A percentile compares a stretch with the other conserved stretches of the same genome.
phyloP scores from a whole-genome alignment of 176 grass and related monocot genomes.

The Hordeum marinum region DNA sequence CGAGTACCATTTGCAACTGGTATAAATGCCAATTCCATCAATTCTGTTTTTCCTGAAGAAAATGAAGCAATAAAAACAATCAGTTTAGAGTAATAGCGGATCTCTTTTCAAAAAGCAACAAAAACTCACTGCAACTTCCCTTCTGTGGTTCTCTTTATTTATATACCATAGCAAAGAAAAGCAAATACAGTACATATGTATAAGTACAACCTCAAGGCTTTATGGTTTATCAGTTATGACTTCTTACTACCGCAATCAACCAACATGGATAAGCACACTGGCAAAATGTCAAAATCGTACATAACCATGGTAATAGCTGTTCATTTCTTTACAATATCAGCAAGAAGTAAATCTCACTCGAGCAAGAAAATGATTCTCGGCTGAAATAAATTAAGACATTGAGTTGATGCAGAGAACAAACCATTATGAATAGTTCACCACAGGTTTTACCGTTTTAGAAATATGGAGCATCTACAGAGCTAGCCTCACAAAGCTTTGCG shows the following conservation, averaged over 20 bases:
- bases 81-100: background rate
- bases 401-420: background rate
- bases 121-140: background rate
- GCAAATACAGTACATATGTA: background rate
- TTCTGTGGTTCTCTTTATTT: background rate
- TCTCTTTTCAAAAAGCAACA: slow-evolving; percentile 19
- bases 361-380: background rate
- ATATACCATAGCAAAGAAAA: slow-evolving; percentile 2
- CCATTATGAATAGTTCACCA: background rate
- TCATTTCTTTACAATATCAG: background rate
- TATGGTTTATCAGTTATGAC: background rate
- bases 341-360: background rate
- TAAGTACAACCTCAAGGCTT: slow-evolving; percentile 2
- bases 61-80: slow-evolving; percentile 7
- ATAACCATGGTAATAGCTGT: background rate
- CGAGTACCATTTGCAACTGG: slow-evolving; percentile 96
- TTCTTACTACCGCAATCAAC: background rate
- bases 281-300: background rate
- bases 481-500: background rate
- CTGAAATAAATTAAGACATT: background rate
- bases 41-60: slow-evolving; percentile 68
- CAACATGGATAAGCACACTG: background rate
- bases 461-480: background rate
- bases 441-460: background rate
- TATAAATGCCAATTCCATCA: slow-evolving; percentile 85